Evolutionary conservation across 176 grass and related monocot genomes (phyloP).

Genomic region (Otatea glauca): DNA sequence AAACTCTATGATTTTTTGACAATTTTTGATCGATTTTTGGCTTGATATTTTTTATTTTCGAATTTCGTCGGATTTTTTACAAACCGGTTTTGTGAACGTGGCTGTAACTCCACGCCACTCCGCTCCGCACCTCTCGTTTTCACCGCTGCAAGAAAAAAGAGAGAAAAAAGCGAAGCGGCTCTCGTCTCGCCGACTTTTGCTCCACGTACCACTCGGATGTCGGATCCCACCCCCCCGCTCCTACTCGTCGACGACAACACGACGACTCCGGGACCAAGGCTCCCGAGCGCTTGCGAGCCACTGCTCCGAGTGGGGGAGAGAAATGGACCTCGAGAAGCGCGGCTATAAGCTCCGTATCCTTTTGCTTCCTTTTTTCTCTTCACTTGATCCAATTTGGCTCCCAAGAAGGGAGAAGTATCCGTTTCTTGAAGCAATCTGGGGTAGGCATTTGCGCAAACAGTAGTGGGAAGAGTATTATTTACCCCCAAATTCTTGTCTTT

Average conservation of each 20-base stretch:
- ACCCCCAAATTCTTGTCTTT: background rate
- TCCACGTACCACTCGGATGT: constrained; percentile 50
- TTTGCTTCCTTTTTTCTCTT: constrained; percentile 28
- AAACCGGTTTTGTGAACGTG: too few species aligned
- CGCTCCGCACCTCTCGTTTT: constrained; percentile 34
- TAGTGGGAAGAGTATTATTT: background rate
- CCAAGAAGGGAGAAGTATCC: background rate
- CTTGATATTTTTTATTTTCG: too few species aligned
- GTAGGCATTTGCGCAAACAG: constrained; percentile 40
- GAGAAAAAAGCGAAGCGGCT: constrained; percentile 10
- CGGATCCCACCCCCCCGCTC: background rate
- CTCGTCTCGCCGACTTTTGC: background rate
- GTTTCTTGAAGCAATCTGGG: constrained; percentile 6
- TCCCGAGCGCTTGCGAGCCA: background rate
- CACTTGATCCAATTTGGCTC: constrained; percentile 40
- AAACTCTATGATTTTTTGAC: too few species aligned
- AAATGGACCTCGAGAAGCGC: constrained; percentile 75
- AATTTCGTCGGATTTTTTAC: too few species aligned
- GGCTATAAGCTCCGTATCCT: constrained; percentile 98
- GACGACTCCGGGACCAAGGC: background rate
- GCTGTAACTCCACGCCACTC: too few species aligned
- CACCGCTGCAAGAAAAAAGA: background rate
- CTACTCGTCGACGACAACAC: constrained; percentile 28
- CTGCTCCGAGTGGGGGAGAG: constrained; percentile 5
- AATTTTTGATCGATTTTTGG: too few species aligned